Evolutionary conservation across 768 basidiomycete genomes (phyloP), one percentile per base, ranked within the genome.

Genomic region (Botryobasidium botryosum): DNA sequence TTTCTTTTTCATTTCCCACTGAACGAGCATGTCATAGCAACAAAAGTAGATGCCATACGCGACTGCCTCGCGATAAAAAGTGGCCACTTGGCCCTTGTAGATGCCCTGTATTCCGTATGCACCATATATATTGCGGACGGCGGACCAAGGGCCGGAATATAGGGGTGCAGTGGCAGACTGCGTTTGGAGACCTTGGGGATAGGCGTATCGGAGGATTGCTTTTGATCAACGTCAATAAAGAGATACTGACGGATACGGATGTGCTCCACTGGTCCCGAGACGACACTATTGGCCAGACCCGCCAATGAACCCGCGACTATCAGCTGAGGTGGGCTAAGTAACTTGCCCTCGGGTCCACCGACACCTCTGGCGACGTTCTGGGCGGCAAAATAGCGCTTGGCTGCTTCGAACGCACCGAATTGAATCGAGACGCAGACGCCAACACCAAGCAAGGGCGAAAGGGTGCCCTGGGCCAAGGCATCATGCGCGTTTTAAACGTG

Each of bases 341-440:
- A 61, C 54, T 66, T 68, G 4, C 84, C 80, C n/a, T 70, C 69
- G 27, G 68, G 63, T 4, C 84, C 79, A 15, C 82, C 84, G 4
- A 55, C 56, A 23, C 81, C 81, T 3, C 58, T 59, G 6, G 60
- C 58, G 38, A 69, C 45, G 56, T 91, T 91, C 47, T 69, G 69
- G 32, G 60, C 56, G 3, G 75, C 72, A 54, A 91, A 90, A 52
- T 68, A 66, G 15, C 90, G 76, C 60, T 96, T 96, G 39, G 77
- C 67, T 51, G 74, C 77, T 61, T 92, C 88, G 47, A 96, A 68
- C 24, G 76, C 86, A 46, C 77, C 90, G 57, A 96, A 96, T 59
- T 96, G 90, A 57, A 96, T 96, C 8, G 88, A 91, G 4, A 96
- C 90, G 56, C 90, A 96, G 32, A 84, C 70, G 50, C 90, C 90